Conservation (phyloP, 2,329 filamentous ascomycete species). For the Ophiostoma ulmi region DNA sequence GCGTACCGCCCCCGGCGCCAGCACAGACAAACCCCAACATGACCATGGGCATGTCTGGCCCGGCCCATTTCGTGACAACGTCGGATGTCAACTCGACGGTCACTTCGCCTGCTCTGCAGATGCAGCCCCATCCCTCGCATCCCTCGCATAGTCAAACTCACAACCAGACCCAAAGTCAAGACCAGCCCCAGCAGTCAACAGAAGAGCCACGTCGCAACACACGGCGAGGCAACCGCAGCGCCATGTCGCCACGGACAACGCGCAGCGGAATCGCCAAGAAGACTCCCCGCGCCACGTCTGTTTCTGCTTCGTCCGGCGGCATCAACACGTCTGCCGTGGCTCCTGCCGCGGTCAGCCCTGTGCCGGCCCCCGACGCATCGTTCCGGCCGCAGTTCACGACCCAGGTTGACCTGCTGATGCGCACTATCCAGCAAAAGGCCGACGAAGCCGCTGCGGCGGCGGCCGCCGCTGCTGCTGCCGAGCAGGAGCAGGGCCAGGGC, state of each 20-base stretch:
- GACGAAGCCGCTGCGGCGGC: constrained; percentile 32
- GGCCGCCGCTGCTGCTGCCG: constrained; percentile 28
- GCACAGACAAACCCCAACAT: constrained; percentile 28
- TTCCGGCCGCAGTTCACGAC: constrained; percentile 60
- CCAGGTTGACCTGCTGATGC: constrained; percentile 82
- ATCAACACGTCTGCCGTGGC: constrained; percentile 34
- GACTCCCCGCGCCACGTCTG: background rate
- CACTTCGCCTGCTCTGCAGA: background rate
- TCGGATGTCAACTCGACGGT: constrained; percentile 29
- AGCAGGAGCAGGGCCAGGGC: constrained; percentile 37
- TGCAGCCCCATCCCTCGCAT: background rate
- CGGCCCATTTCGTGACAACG: constrained; percentile 32
- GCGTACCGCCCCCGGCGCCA: background rate
- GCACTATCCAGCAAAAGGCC: constrained; percentile 69
- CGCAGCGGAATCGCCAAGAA: background rate
- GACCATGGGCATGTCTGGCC: constrained; percentile 15
- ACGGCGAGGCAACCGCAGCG: background rate
- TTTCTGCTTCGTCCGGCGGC: constrained; percentile 15
- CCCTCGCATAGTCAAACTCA: background rate
- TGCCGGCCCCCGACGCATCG: constrained; percentile 29
- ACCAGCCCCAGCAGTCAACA: background rate
- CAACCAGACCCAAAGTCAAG: background rate
- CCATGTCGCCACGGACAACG: background rate
- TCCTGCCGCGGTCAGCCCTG: constrained; percentile 30
- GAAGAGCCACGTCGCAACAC: background rate